A percentile compares a stretch with the other conserved stretches of the same genome.
Conservation (phyloP, 1,284 basidiomycete species). For the Puccinia hordei region DNA sequence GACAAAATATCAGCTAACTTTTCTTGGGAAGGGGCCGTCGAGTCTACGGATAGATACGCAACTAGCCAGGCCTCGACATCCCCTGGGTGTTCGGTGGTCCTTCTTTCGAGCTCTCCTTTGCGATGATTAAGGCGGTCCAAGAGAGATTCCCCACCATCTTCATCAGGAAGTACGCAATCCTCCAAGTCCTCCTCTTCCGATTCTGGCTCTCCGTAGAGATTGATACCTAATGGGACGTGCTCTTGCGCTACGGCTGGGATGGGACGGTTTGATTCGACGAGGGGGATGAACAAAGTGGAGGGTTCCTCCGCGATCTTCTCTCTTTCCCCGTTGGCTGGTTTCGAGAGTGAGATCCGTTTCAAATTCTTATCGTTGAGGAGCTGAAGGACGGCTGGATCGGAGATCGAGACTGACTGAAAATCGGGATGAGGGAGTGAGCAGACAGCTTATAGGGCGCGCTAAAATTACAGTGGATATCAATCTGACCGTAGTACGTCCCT, state of each 20-base stretch:
- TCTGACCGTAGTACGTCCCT: slow-evolving; percentile 36
- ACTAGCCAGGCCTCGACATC: slow-evolving; percentile 47
- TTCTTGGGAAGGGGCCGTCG: neutral
- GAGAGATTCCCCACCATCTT: slow-evolving; percentile 41
- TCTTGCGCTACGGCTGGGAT: neutral
- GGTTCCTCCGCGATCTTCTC: neutral
- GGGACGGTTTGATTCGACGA: neutral
- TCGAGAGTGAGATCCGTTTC: slow-evolving; percentile 35
- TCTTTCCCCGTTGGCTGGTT: neutral
- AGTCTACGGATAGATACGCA: slow-evolving; percentile 21
- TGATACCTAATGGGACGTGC: neutral
- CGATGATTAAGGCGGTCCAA: slow-evolving; percentile 28
- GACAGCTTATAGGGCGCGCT: neutral
- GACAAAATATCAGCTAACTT: neutral
- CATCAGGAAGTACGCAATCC: slow-evolving; percentile 35
- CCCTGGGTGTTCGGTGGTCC: neutral
- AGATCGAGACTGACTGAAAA: slow-evolving; percentile 17
- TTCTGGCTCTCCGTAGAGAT: slow-evolving; percentile 15
- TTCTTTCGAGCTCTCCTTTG: slow-evolving; percentile 38
- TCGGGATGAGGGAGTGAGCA: neutral
- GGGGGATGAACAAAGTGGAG: slow-evolving; percentile 3
- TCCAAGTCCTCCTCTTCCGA: slow-evolving; percentile 11
- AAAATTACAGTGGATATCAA: neutral
- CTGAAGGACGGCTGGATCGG: slow-evolving; percentile 41
- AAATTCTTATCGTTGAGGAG: slow-evolving; percentile 44